phyloP scores from a whole-genome alignment of 1,284 basidiomycete genomes.

The Melanopsichium pennsylvanicum region DNA sequence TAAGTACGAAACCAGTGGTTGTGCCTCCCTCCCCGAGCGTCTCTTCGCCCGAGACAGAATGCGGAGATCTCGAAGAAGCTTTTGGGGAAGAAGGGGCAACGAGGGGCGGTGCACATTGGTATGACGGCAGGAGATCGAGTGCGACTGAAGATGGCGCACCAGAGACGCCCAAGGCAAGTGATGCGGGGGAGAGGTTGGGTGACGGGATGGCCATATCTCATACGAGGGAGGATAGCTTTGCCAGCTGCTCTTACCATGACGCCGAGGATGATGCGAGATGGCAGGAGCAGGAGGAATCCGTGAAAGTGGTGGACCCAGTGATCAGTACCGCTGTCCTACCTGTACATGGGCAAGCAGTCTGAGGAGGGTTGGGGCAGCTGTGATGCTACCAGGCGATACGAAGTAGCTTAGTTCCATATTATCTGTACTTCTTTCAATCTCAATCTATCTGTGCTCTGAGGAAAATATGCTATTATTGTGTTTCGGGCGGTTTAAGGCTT shows the following conservation, averaged over 20 bases:
- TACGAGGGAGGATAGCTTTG: conserved; percentile 16
- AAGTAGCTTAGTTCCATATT: no score
- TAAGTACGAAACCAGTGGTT: conserved; percentile 23
- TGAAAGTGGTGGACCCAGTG: neutral
- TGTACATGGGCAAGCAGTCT: conserved; percentile 1
- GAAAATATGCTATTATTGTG: no score
- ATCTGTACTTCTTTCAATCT: neutral
- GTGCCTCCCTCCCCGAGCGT: conserved; percentile 9
- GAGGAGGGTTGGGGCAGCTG: no score
- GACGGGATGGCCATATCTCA: no score
- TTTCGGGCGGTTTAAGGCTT: no score
- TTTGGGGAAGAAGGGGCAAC: no score
- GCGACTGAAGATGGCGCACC: conserved; percentile 20
- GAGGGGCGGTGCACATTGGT: no score
- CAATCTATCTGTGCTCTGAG: no score
- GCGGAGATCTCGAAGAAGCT: neutral
- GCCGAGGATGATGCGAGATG: conserved; percentile 1
- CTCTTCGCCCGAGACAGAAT: conserved; percentile 7
- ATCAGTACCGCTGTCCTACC: conserved; percentile 2
- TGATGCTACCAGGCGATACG: no score
- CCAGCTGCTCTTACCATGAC: conserved; percentile 31
- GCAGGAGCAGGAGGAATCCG: conserved; percentile 1
- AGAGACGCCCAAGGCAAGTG: conserved; percentile 1
- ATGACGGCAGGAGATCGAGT: conserved; percentile 12
- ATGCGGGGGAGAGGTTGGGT: no score